Base-by-base conservation (phyloP, 106 monocot species). In the Acorus gramineus region DNA sequence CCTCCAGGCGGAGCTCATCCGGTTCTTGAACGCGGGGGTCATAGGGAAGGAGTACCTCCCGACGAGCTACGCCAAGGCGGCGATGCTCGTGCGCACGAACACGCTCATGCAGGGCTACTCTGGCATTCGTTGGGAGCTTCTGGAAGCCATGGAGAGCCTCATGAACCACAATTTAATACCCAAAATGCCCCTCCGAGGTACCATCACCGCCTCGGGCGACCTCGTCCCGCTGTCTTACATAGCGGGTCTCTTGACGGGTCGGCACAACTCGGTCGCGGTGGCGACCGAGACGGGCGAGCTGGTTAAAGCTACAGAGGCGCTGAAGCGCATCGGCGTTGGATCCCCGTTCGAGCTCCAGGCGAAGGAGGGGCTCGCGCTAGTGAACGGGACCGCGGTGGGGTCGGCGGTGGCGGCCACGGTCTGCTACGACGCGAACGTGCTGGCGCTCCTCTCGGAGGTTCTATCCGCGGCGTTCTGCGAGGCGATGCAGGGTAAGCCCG, bases 401-500 rank as follows among this genome's bases (percentile, higher is more conserved):
- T 72, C 79, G 7, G 78, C 78, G n/a, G 71, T 83, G 55, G 83
- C 83, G 11, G 75, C 84, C 11, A 79, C 69, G 4, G 84, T 84
- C 6, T 72, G 75, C 49, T 84, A 69, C 66, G 83, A 84, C 11
- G 56, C 83, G 0, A 83, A 83, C 67, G 45, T 84, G 1, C 74
- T 75, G 0, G 71, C 66, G 2, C 8, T 71, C 1, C 46, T 71
- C 7, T 45, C 71, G 2, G 55, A 52, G 3, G 63, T 71, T 3
- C 47, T 71, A 11, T 84, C 84, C n/a, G 79, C 84, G 12, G 49
- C 79, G 56, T 84, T 79, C 62, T 84, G 84, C 60, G 84, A 84
- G 66, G 84, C 73, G 6, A 82, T 82, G 82, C 60, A 82, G 50
- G 82, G 77, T 3, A 70, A 70, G 11, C 70, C 70, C 6, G 70